Base-by-base conservation (phyloP, 768 basidiomycete species). In the Auricularia cornea region DNA sequence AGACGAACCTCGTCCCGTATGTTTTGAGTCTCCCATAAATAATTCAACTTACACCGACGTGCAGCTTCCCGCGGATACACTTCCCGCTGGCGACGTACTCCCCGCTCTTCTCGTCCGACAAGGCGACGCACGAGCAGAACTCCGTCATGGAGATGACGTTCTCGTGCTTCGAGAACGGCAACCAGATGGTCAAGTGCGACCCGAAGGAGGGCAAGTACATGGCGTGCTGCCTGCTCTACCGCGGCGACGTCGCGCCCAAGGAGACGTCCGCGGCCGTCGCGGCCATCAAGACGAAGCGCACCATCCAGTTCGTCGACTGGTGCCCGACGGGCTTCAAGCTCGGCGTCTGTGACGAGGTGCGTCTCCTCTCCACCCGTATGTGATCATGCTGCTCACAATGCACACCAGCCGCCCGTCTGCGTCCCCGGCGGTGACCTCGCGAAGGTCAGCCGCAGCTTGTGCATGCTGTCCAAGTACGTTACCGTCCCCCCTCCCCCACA, bases 111-210 rank as follows among this genome's bases (percentile, higher is more conserved):
- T 84, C 83, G 18, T 82, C 75, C 16, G 77, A 84, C 71, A 85
- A 85, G 79, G 84, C 85, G 18, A 80, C 80, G 74, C 84, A 87
- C 73, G 85, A 87, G 75, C 82, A 83, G 77, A 87, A 87, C 82
- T 83, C 84, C 12, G 84, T 87, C 62, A 78, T 83, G 51, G 84
- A 87, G 72, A 85, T 87, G 83, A 87, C 85, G 68, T 83, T 82
- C 76, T 81, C 87, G 26, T 89, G 87, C 77, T 89, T 89, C 76
- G 88, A 89, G 78, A 80, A 82, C 44, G 85, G 84, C 66, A 88
- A 87, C 77, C 88, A 89, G 75, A 87, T 89, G 87, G 78, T 87
- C 69, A 87, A 89, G 78, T 89, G 88, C 67, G 88, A 89, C 73
- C 88, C 88, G 56, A 80, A 88, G 59, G 84, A 88, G 74, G 88